These are phyloP conservation scores for Stephanodiscus triporus DNA, from an alignment of 108 stramenopile genomes.

Conservation along the genomic window DNA sequence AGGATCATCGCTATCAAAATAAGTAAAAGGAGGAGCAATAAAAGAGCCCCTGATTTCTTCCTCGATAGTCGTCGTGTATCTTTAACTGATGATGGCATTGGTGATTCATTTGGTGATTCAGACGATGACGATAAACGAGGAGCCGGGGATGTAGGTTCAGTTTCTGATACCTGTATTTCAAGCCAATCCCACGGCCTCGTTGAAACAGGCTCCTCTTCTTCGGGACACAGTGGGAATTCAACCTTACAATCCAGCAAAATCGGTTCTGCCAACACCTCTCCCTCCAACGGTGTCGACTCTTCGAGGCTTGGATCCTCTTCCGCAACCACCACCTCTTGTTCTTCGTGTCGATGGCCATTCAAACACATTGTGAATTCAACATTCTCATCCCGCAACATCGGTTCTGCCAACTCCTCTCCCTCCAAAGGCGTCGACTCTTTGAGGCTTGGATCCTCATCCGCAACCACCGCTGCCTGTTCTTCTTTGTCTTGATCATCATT, in stretches of 20 bases:
- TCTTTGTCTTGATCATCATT: constrained; percentile 2
- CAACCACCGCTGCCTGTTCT: background rate
- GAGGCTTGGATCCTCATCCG: background rate
- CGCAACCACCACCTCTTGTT: background rate
- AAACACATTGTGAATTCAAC: no score
- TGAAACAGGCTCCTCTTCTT: no score
- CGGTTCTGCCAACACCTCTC: background rate
- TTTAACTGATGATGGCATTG: background rate
- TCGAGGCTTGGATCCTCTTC: background rate
- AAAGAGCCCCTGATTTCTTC: constrained; percentile 1
- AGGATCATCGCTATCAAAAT: constrained; percentile 1
- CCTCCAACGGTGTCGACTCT: background rate
- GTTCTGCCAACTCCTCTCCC: background rate
- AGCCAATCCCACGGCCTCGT: background rate
- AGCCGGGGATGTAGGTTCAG: background rate
- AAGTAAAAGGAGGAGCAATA: background rate
- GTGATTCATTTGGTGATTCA: background rate
- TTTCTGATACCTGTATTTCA: background rate
- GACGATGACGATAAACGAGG: background rate
- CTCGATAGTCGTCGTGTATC: background rate
- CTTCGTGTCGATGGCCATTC: no score
- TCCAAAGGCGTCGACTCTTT: background rate
- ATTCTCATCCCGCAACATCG: no score
- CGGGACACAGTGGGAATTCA: no score
- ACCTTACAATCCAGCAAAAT: no score